These are phyloP conservation scores for Talaromyces sp. DNA, from an alignment of 2,329 filamentous ascomycete genomes.

Conservation along the genomic window DNA sequence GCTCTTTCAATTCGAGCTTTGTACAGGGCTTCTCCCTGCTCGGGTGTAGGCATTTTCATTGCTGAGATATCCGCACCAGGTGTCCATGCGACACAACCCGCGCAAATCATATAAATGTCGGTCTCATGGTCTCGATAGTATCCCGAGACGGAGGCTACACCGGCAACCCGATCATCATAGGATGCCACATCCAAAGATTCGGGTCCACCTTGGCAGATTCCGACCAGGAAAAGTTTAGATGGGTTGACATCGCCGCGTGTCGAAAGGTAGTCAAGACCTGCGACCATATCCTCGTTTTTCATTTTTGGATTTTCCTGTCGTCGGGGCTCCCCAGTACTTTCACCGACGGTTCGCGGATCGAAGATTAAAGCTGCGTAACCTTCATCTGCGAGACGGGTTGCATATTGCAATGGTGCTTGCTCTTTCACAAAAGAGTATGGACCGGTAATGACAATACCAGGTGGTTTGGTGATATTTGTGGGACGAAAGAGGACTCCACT, in stretches of 20 bases:
- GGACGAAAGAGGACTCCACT: conserved; percentile 23
- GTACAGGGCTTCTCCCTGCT: conserved; percentile 32
- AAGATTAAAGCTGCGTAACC: conserved; percentile 36
- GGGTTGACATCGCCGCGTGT: conserved; percentile 27
- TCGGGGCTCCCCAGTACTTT: conserved; percentile 33
- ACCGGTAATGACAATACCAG: conserved; percentile 26
- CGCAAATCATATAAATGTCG: conserved; percentile 31
- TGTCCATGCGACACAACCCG: conserved; percentile 28
- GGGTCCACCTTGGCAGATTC: conserved; percentile 34
- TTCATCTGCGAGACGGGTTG: conserved; percentile 34
- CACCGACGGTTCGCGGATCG: conserved; percentile 35
- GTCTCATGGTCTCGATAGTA: conserved; percentile 35
- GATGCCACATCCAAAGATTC: conserved; percentile 35
- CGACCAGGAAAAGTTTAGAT: conserved; percentile 31
- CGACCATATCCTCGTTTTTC: conserved; percentile 34
- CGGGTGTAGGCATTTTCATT: conserved; percentile 31
- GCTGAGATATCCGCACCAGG: conserved; percentile 28
- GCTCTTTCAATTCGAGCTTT: conserved; percentile 28
- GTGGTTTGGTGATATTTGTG: conserved; percentile 26
- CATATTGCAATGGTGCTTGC: conserved; percentile 34
- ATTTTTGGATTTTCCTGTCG: conserved; percentile 34
- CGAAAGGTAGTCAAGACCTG: conserved; percentile 32
- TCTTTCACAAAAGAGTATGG: conserved; percentile 35
- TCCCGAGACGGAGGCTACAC: conserved; percentile 28
- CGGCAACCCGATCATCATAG: conserved; percentile 24